Conservation (phyloP, 345 rosid genomes). For the Salix caprea region DNA sequence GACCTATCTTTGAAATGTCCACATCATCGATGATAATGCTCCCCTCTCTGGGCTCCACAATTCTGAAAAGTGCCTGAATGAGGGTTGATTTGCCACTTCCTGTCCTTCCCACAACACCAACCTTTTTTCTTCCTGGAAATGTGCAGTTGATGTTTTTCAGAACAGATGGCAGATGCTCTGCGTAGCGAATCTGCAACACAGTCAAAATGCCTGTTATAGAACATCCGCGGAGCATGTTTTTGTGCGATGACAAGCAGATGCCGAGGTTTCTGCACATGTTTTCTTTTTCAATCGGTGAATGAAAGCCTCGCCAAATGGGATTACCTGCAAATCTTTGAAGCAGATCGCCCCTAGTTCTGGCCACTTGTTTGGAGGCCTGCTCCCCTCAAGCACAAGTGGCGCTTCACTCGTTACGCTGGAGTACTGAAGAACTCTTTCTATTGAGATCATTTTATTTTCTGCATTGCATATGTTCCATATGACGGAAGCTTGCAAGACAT, state of each 20-base stretch:
- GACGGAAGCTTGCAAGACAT: slow-evolving; percentile 75
- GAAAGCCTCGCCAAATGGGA: not conserved
- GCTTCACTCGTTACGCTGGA: slow-evolving; percentile 74
- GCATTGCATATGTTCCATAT: slow-evolving; percentile 92
- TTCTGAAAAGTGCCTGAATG: slow-evolving; percentile 84
- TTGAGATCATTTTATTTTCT: slow-evolving; percentile 87
- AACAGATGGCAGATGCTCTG: slow-evolving; percentile 87
- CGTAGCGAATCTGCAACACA: slow-evolving; percentile 66
- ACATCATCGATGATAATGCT: slow-evolving; percentile 70
- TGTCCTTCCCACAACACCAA: slow-evolving; percentile 95
- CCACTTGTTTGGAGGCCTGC: slow-evolving; percentile 70
- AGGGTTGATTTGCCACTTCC: slow-evolving; percentile 96
- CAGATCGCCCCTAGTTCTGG: slow-evolving; percentile 71
- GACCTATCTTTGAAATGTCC: slow-evolving; percentile 78
- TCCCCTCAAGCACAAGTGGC: slow-evolving; percentile 54
- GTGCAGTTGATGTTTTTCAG: slow-evolving; percentile 70
- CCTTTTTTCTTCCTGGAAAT: slow-evolving; percentile 75
- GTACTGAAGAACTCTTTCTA: slow-evolving; percentile 86
- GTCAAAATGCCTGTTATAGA: not conserved
- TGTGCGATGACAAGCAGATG: not conserved
- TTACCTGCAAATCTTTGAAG: slow-evolving; percentile 74
- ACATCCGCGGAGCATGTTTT: not conserved
- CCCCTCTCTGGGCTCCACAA: slow-evolving; percentile 80
- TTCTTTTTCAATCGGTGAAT: not conserved
- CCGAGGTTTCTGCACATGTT: not conserved